These are phyloP conservation scores for Cladosporium velox DNA, from an alignment of 2,329 filamentous ascomycete genomes.

Conservation along the genomic window DNA sequence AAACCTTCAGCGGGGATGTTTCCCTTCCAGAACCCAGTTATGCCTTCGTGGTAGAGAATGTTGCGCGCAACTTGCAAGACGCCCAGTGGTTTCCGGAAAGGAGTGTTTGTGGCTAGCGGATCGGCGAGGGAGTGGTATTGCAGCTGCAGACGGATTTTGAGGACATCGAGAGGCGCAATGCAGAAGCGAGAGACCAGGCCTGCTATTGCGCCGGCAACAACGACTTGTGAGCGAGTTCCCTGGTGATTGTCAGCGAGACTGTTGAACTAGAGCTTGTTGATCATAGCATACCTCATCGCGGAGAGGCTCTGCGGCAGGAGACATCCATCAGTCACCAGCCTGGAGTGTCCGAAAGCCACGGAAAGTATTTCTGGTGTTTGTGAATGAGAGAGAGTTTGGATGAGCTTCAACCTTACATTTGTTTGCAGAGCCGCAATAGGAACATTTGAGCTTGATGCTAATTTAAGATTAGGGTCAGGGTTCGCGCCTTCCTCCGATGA, in stretches of 20 bases:
- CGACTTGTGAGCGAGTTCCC: slow-evolving; percentile 67
- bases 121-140: slow-evolving; percentile 83
- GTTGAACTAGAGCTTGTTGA: too few species aligned
- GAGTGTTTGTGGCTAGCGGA: slow-evolving; percentile 59
- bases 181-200: slow-evolving; percentile 92
- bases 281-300: slow-evolving; percentile 63
- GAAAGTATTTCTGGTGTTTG: neutral
- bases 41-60: slow-evolving; percentile 78
- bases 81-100: slow-evolving; percentile 28
- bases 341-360: neutral
- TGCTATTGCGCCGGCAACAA: slow-evolving; percentile 68
- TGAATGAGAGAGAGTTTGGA: neutral
- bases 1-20: slow-evolving; percentile 94
- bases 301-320: slow-evolving; percentile 62
- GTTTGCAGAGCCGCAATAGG: neutral
- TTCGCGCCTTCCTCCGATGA: neutral
- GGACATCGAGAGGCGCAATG: slow-evolving; percentile 91
- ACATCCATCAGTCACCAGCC: slow-evolving; percentile 56
- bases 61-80: slow-evolving; percentile 48
- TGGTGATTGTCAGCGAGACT: slow-evolving; percentile 32
- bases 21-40: slow-evolving; percentile 91
- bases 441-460: neutral
- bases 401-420: neutral
- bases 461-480: slow-evolving; percentile 2
- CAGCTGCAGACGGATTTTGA: slow-evolving; percentile 96